A percentile compares a stretch with the other conserved stretches of the same genome.
These are phyloP conservation scores for Kokia cookei DNA, from an alignment of 441 rosid genomes.

Conservation along the genomic window DNA sequence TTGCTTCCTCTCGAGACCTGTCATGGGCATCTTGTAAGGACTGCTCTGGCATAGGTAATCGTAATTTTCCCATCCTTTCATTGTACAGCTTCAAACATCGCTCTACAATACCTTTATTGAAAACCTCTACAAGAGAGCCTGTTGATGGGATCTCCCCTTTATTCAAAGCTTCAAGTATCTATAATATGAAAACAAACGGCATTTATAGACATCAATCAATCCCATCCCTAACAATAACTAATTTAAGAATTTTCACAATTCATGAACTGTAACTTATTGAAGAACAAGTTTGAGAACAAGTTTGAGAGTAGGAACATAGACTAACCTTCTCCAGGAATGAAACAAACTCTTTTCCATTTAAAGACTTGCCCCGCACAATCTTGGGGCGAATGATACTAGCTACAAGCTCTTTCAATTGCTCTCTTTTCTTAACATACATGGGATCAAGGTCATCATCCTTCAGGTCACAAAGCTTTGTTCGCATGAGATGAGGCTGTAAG, in stretches of 20 bases:
- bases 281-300: background rate
- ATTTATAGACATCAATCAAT: background rate
- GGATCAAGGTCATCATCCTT: slow-evolving; percentile 89
- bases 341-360: slow-evolving; percentile 91
- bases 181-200: slow-evolving; percentile 23
- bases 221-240: background rate
- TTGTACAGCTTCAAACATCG: slow-evolving; percentile 75
- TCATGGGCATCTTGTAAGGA: slow-evolving; percentile 64
- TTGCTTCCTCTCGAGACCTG: slow-evolving; percentile 46
- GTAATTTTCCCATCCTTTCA: slow-evolving; percentile 55
- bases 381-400: slow-evolving; percentile 77
- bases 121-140: slow-evolving; percentile 95
- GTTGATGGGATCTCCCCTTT: slow-evolving; percentile 99
- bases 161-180: slow-evolving; percentile 96
- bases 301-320: background rate
- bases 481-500: slow-evolving; percentile 91
- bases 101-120: slow-evolving; percentile 88
- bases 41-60: slow-evolving; percentile 62
- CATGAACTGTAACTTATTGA: background rate
- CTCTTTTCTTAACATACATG: slow-evolving; percentile 69
- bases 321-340: slow-evolving; percentile 88
- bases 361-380: slow-evolving; percentile 81
- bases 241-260: background rate
- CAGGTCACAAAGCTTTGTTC: slow-evolving; percentile 96
- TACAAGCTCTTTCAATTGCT: slow-evolving; percentile 73